Evolutionary conservation across 1,284 basidiomycete genomes (phyloP), one percentile per base, ranked within the genome.

Genomic region (Porodaedalea pini): DNA sequence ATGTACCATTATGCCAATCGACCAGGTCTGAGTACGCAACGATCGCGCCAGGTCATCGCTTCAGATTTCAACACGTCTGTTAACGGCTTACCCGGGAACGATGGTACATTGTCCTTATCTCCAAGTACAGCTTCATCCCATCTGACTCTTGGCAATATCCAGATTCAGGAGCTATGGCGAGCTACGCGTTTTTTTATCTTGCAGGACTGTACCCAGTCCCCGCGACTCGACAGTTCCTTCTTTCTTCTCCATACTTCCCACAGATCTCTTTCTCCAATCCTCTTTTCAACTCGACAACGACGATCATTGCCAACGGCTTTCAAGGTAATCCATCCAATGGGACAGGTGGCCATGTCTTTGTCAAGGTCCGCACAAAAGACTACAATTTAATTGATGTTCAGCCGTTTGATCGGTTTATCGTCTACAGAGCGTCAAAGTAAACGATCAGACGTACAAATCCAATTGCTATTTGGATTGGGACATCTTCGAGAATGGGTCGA

Each of bases 381-480:
- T 67, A 57, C 23, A 4, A 11, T 34, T 37, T n/a, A 32, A 21
- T 19, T 13, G 40, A 21, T 41, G 29, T 15, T 44, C 54, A 8
- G 39, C 25, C 55, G 4, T 23, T 45, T 21, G 3, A 54, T 39
- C 7, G 25, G 7, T 3, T 8, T 25, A 27, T 11, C 36, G 13
- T 27, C 48, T 23, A 21, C 56, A 85, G 82, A 79, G 73, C 61
- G 81, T 85, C 7, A 78, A 71, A 13, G 76, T 86, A 17, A 75
- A 85, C 57, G 82, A 80, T 0, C 64, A 75, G 58, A 70, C 75
- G 10, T 84, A 81, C 74, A 77, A 80, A 60, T 82, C 81, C 2
- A 83, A 76, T 61, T 86, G 83, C 58, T 85, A 78, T 64, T 67
- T 85, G 52, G 82, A 85, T 36, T 85, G 81, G 81, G 80, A 82